Evolutionary conservation across 2,329 filamentous ascomycete genomes (phyloP), one percentile per base, ranked within the genome.

Genomic region (Colletotrichum costaricense): DNA sequence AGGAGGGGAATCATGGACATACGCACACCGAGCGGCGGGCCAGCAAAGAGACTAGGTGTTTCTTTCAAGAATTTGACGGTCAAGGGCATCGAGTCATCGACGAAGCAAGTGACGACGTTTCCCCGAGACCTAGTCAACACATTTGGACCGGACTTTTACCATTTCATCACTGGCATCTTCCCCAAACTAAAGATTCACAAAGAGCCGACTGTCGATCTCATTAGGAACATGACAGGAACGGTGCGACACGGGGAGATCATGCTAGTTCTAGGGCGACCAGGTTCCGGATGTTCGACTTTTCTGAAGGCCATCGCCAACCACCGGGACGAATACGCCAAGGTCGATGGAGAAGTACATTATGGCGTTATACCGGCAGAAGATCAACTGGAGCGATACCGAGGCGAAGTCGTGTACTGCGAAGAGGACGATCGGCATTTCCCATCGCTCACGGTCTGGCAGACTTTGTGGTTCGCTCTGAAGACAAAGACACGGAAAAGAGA

Each of bases 341-440:
- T 95, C 5, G 86, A 89, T 4, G 94, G 94, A 26, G 89, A 94
- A 1, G 89, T 95, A 5, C 88, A 86, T 2, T 95, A 95, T 76
- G 93, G 93, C 54, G 93, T 92, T 16, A 92, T 95, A 19, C 83
- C 91, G 1, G 92, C 93, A 0, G 85, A 89, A 33, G 90, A 93
- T 77, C 92, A 94, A 78, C 87, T 89, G 77, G 91, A 92, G 78
- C 86, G 88, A 74, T 95, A 93, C 80, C 87, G 92, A 58, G 93
- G 93, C 46, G 93, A 95, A 80, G 93, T 94, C 78, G 92, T 92
- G 76, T 95, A 95, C 81, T 95, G 94, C 76, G 90, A 89, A 19
- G 93, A 96, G 80, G 93, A 95, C 76, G 93, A 95, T 77, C 87
- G 90, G 22, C 94, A 96, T 80, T 92, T 95, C 78, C 91, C 94